Conservation (phyloP, 192 early-diverging fungal genomes). For the Thamnidium elegans region DNA sequence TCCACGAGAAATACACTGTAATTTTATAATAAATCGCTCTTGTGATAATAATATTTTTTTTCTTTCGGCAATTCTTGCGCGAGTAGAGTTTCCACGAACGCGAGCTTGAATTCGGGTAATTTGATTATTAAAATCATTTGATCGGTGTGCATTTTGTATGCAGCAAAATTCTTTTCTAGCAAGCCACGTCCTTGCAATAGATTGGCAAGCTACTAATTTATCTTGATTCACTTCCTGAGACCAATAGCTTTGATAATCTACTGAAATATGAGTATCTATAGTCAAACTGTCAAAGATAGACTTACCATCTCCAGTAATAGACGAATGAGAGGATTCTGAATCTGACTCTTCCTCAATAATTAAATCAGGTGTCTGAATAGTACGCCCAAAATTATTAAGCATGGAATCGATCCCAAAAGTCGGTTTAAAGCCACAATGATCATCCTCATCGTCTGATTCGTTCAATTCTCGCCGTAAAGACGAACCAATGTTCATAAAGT, state of each 20-base stretch:
- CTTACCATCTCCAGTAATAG: neutral
- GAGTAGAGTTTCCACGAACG: conserved; percentile 52
- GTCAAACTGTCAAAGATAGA: neutral
- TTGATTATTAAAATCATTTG: conserved; percentile 12
- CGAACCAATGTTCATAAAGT: conserved; percentile 82
- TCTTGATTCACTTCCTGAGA: conserved; percentile 4
- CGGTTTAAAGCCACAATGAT: neutral
- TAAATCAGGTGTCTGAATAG: conserved; percentile 13
- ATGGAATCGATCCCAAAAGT: neutral
- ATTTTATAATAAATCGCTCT: conserved; percentile 46
- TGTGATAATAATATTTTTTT: conserved; percentile 45
- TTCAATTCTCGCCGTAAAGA: conserved; percentile 56
- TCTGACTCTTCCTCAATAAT: conserved; percentile 11
- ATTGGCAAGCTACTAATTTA: conserved; percentile 25
- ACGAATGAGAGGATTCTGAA: conserved; percentile 12
- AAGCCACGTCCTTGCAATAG: conserved; percentile 5
- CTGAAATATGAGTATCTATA: neutral
- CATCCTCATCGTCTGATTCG: conserved; percentile 22
- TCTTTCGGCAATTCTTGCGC: conserved; percentile 52
- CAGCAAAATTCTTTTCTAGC: conserved; percentile 11
- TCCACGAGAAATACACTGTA: neutral
- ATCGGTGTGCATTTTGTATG: conserved; percentile 17
- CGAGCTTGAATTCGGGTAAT: conserved; percentile 52
- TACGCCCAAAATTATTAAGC: neutral
- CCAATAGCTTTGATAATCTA: conserved; percentile 22